Evolutionary conservation across 352 stramenopile species (phyloP).

Genomic region (Pythium rhizo-oryzae): DNA sequence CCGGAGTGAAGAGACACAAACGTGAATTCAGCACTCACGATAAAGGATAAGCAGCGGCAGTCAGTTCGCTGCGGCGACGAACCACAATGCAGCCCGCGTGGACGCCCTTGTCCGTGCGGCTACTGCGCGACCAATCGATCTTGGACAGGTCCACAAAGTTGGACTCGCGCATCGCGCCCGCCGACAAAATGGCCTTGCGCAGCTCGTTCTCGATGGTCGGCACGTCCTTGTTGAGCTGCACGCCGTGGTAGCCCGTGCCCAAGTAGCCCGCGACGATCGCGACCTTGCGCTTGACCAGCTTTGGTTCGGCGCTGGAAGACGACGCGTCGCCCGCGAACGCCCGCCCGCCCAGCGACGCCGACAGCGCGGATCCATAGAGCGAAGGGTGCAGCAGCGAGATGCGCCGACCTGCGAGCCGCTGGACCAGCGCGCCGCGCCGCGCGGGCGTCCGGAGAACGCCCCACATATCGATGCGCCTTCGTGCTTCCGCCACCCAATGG

Average conservation of each 20-base stretch:
- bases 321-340: slow-evolving; percentile 9
- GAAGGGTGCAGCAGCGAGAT: slow-evolving; percentile 10
- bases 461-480: slow-evolving; percentile 9
- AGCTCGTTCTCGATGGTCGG: slow-evolving; percentile 88
- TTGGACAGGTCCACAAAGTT: slow-evolving; percentile 89
- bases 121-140: slow-evolving; percentile 90
- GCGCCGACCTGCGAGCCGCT: not conserved
- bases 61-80: slow-evolving; percentile 23
- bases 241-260: slow-evolving; percentile 70
- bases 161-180: slow-evolving; percentile 84
- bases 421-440: slow-evolving; percentile 7
- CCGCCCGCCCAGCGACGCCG: slow-evolving; percentile 6
- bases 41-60: not conserved
- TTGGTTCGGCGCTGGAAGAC: slow-evolving; percentile 3
- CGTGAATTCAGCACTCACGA: not conserved
- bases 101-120: slow-evolving; percentile 92
- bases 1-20: not conserved
- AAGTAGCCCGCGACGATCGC: slow-evolving; percentile 86
- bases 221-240: slow-evolving; percentile 82
- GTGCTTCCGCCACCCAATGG: not conserved
- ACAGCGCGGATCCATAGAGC: slow-evolving; percentile 9
- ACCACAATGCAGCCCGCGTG: slow-evolving; percentile 91
- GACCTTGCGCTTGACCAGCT: slow-evolving; percentile 87
- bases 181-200: slow-evolving; percentile 74
- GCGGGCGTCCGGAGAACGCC: slow-evolving; percentile 3